Percentiles rank a stretch among this genome's conserved stretches.
These are phyloP conservation scores for Fusarium papillatum DNA, from an alignment of 2,329 filamentous ascomycete genomes.

Conservation along the genomic window DNA sequence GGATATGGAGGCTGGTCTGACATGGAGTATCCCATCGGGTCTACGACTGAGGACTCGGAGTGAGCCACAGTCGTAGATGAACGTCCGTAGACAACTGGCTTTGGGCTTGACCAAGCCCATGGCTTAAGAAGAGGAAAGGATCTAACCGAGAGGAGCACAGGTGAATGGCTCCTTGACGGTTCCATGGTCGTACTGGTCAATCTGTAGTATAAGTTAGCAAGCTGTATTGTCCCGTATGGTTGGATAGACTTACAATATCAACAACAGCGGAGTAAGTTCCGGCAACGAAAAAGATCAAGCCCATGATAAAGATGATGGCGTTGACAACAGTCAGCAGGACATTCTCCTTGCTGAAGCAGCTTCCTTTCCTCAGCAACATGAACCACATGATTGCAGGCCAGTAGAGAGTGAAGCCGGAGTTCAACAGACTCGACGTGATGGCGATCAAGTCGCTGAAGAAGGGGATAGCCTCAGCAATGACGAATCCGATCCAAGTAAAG, in stretches of 20 bases:
- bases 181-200: constrained; percentile 30
- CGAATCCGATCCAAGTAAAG: constrained; percentile 59
- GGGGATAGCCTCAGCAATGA: constrained; percentile 77
- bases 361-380: constrained; percentile 48
- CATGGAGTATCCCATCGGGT: constrained; percentile 27
- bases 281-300: constrained; percentile 30
- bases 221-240: fast-evolving
- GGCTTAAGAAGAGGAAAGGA: neutral
- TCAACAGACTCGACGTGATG: constrained; percentile 60
- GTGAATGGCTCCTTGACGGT: constrained; percentile 31
- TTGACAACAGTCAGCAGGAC: constrained; percentile 28
- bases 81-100: neutral
- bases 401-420: constrained; percentile 57
- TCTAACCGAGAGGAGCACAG: constrained; percentile 27
- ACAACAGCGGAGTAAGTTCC: constrained; percentile 31
- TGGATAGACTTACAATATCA: constrained; percentile 24
- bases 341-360: constrained; percentile 34
- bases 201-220: constrained; percentile 13
- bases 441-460: constrained; percentile 77
- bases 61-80: neutral
- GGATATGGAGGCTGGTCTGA: constrained; percentile 36
- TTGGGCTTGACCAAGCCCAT: neutral
- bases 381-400: constrained; percentile 56
- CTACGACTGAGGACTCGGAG: constrained; percentile 1
- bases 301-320: constrained; percentile 31